phyloP scores from a whole-genome alignment of 805 yeast species.

The Candida multigemmis region DNA sequence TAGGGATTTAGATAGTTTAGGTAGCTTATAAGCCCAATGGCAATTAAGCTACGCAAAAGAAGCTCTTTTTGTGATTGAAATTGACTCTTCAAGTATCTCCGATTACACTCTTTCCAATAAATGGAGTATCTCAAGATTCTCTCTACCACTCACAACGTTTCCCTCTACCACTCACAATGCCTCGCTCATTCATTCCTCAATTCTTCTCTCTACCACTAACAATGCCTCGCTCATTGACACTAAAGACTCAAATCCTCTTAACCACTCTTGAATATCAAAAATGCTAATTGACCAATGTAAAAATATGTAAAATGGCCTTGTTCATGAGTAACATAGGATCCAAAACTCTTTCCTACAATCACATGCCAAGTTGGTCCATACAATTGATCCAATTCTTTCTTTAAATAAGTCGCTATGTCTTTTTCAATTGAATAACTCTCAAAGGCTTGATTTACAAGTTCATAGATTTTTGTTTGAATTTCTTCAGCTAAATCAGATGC shows the following conservation, averaged over 20 bases:
- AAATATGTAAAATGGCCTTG: constrained; percentile 65
- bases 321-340: constrained; percentile 73
- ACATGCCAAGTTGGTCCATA: constrained; percentile 77
- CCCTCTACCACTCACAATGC: too few relatives aligned
- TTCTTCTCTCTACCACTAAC: too few relatives aligned
- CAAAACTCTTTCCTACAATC: constrained; percentile 71
- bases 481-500: constrained; percentile 43
- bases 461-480: constrained; percentile 40
- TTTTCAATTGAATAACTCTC: constrained; percentile 37
- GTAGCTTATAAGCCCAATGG: too few relatives aligned
- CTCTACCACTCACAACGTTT: too few relatives aligned
- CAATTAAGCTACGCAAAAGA: too few relatives aligned
- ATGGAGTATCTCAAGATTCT: too few relatives aligned
- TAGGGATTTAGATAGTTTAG: too few relatives aligned
- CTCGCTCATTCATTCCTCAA: too few relatives aligned
- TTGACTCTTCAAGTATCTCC: too few relatives aligned
- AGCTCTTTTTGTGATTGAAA: too few relatives aligned
- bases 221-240: too few relatives aligned
- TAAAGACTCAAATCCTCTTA: constrained; percentile 9
- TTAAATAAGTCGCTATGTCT: constrained; percentile 58
- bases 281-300: constrained; percentile 61
- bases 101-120: too few relatives aligned
- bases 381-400: constrained; percentile 55
- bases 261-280: constrained; percentile 61
- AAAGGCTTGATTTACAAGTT: constrained; percentile 37